Base-by-base conservation (phyloP, 2,329 filamentous ascomycete species). In the Colletotrichum plurivorum region DNA sequence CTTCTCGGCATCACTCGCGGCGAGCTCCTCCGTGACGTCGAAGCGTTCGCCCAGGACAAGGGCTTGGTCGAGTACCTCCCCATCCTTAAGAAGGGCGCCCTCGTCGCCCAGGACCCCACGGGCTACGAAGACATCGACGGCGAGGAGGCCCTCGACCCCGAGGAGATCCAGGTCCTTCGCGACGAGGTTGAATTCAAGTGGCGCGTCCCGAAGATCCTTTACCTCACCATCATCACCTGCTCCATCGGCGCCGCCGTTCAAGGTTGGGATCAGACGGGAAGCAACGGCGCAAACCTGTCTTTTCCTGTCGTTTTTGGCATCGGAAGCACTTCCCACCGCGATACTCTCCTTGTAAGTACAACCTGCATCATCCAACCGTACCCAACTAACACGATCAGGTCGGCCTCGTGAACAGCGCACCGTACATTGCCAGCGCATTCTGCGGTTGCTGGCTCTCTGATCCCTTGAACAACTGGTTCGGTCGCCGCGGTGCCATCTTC, bases 361-460 rank as follows among this genome's bases (percentile, higher is more conserved):
- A 13, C 15, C n/a, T 10, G 6, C 9, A 18, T 48, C 9, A 10
- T 36, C 31, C 31, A 9, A 9, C 8, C 10, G 13, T 2, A 43
- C 15, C 12, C 45, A 18, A 10, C 45, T 48, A 4, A 79, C 76
- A 39, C 87, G 90, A 72, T 81, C 82, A 91, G 59, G 83, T 91
- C 31, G 90, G 90, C 22, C 76, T 91, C 2, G 81, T 92, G 67
- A 92, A 92, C 66, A 76, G 83, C 12, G 82, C 80, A 67, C 79
- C 84, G 48, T 76, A 75, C 54, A 74, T 83, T 36, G 84, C 84
- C 9, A 83, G 84, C 12, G 80, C 84, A 7, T 83, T 83, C 31
- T 78, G 79, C 18, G 94, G 95, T 71, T 95, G 94, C 79, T 92
- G 90, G 90, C 78, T 91, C 18, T 90, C 89, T 0, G 91, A 93